phyloP scores from a whole-genome alignment of 768 basidiomycete species.

The Wakefieldia striispora region DNA sequence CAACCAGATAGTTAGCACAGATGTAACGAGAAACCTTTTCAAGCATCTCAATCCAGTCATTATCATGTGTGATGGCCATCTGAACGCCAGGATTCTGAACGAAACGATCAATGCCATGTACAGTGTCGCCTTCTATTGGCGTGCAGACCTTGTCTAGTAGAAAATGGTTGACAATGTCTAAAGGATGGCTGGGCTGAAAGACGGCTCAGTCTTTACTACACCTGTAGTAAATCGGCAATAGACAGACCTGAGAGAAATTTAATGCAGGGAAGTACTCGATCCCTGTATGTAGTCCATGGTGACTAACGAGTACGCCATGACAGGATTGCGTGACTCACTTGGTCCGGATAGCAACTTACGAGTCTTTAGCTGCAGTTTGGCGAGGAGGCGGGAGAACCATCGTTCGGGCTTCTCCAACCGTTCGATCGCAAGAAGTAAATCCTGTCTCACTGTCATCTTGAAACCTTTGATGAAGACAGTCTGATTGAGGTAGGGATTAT shows the following conservation, averaged over 20 bases:
- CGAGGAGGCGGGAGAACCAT: too few relatives aligned
- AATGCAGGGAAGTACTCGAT: not conserved
- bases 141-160: conserved; percentile 2
- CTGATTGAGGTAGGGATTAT: conserved; percentile 6
- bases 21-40: not conserved
- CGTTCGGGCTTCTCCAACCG: too few relatives aligned
- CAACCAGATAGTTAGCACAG: not conserved
- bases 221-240: not conserved
- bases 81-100: not conserved
- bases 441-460: conserved; percentile 6
- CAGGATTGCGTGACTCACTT: too few relatives aligned
- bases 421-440: too few relatives aligned
- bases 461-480: conserved; percentile 18
- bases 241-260: conserved; percentile 4
- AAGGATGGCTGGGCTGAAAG: conserved; percentile 8
- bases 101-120: not conserved
- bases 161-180: conserved; percentile 4
- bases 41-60: conserved; percentile 3
- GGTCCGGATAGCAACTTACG: too few relatives aligned
- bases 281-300: not conserved
- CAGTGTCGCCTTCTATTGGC: not conserved
- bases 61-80: conserved; percentile 12
- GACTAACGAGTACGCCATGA: too few relatives aligned
- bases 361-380: too few relatives aligned
- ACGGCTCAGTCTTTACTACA: not conserved